These are phyloP conservation scores for Dissophora globulifera DNA, from an alignment of 192 early-diverging fungal genomes.

Conservation along the genomic window DNA sequence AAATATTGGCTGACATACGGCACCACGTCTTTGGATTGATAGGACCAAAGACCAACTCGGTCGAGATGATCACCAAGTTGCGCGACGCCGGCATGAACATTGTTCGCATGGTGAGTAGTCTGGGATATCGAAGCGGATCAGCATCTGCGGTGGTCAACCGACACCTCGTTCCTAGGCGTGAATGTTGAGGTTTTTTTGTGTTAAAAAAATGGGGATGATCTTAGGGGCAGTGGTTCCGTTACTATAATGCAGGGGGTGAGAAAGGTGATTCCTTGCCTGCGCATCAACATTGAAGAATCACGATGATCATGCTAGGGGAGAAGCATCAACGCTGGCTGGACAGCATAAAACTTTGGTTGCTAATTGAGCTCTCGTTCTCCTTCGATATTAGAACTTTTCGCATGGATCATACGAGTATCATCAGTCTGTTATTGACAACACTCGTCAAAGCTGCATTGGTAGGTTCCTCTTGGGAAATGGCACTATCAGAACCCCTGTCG, in stretches of 20 bases:
- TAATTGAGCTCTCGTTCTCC: not conserved
- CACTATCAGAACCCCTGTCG: no score
- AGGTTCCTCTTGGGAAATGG: slow-evolving; percentile 32
- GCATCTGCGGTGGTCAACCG: no score
- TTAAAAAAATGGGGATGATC: no score
- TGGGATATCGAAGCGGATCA: no score
- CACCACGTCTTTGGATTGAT: slow-evolving; percentile 1
- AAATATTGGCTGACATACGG: no score
- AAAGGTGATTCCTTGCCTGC: not conserved
- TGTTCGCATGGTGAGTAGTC: slow-evolving; percentile 69
- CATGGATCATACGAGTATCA: slow-evolving; percentile 75
- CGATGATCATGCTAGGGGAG: no score
- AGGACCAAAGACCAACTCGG: slow-evolving; percentile 82
- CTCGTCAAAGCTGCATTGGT: slow-evolving; percentile 60
- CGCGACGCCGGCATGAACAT: slow-evolving; percentile 88
- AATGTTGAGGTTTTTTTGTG: no score
- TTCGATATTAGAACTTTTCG: slow-evolving; percentile 58
- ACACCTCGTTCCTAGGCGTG: no score
- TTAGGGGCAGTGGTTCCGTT: no score
- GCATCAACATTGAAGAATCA: not conserved
- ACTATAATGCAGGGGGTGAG: no score
- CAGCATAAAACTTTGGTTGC: no score
- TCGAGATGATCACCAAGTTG: slow-evolving; percentile 77
- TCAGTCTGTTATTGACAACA: slow-evolving; percentile 70
- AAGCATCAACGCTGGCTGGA: no score